Base-by-base conservation (phyloP, 768 basidiomycete genomes). In the Neoboletus brunneissimus region DNA sequence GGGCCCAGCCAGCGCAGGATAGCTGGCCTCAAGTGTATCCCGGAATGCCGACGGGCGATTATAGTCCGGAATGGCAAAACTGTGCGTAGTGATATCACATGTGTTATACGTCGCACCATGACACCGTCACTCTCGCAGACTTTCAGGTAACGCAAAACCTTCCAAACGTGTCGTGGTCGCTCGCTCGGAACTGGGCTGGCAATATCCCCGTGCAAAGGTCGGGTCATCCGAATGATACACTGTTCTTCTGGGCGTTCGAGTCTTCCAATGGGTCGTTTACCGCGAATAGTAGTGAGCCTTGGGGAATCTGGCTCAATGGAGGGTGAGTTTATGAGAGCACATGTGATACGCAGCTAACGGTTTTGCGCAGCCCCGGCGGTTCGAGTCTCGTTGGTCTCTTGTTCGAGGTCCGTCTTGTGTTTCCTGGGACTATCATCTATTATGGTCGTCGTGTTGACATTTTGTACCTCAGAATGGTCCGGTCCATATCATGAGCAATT, bases 231-330 rank as follows among this genome's bases (percentile, higher is more conserved):
- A 85, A 87, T 53, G 69, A 87, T 57, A 88, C 85, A 0, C 68
- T 87, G 4, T 88, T 86, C 71, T 87, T 87, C 62, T 77, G 80
- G 73, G 86, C 77, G 6, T 82, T 83, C 56, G 86, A 88, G 59
- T 81, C 80, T 40, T 68, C 73, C 0, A 64, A 73, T 5, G 83
- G 84, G 0, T 86, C 86, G 7, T 70, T 88, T 32, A 86, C 81
- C 5, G 69, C 65, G 53, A 50, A 60, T 38, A 64, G 66, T 22
- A 61, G 55, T 12, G 77, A 83, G 18, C 87, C 87, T 9, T 88
- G 87, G 87, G 80, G 78, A 7, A 83, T 89, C 38, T 89, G 86
- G 86, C 70, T 88, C 11, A 87, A 86, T 57, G 87, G 86, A 69
- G 86, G 85, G 83, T 84, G 63, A 47, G 81, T 57, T 10, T 11